Conservation (phyloP, 768 basidiomycete genomes). For the Thelephora ganbajun region DNA sequence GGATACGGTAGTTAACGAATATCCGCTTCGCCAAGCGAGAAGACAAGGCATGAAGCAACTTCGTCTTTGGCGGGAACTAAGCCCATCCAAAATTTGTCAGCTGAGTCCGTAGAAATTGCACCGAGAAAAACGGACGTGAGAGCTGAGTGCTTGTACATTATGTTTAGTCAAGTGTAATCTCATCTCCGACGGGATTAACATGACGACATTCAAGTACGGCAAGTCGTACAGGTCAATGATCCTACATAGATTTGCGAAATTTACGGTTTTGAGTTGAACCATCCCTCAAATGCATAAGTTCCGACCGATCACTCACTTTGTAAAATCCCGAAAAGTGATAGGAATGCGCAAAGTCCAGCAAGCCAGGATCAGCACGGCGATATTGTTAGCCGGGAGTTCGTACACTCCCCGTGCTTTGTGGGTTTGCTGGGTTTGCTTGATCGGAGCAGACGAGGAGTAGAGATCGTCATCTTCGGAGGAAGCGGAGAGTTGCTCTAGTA, state of each 20-base stretch:
- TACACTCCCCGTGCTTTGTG: slow-evolving; percentile 8
- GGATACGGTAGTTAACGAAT: slow-evolving; percentile 37
- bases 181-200: slow-evolving; percentile 47
- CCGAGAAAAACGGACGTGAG: slow-evolving; percentile 35
- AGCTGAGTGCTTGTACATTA: slow-evolving; percentile 50
- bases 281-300: neutral
- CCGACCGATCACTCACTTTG: slow-evolving; percentile 31
- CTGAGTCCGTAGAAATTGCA: neutral
- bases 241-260: slow-evolving; percentile 27
- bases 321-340: slow-evolving; percentile 60
- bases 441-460: neutral
- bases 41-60: slow-evolving; percentile 42
- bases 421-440: neutral
- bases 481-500: slow-evolving; percentile 24
- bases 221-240: slow-evolving; percentile 62
- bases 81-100: neutral
- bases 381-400: slow-evolving; percentile 31
- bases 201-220: slow-evolving; percentile 67
- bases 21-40: slow-evolving; percentile 50
- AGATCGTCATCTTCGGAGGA: slow-evolving; percentile 15
- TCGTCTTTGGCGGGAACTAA: slow-evolving; percentile 52
- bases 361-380: slow-evolving; percentile 60
- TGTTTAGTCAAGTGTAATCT: slow-evolving; percentile 61
- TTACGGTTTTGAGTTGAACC: neutral
- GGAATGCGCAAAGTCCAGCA: slow-evolving; percentile 77